Evolutionary conservation across 208 protist species (phyloP), one percentile per base, ranked within the genome.

Genomic region (Sergeia podlipaevii): DNA sequence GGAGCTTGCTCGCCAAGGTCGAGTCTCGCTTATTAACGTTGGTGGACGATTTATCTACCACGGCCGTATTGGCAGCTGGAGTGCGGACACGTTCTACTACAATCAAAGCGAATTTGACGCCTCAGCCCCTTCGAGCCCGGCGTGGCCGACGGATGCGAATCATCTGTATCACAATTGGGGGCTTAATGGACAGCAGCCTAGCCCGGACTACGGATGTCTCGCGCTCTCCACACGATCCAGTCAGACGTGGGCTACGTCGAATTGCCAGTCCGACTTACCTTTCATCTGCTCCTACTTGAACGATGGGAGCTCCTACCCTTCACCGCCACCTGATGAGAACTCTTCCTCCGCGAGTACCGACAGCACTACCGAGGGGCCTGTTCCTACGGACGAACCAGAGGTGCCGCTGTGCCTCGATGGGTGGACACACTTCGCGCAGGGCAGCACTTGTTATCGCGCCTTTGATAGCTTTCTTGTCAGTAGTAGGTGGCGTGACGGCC

Each of bases 281-380:
- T 91, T 80, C 48, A 47, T 91, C 3, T 86, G 82, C 61, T 62
- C 74, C 0, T 89, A 85, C 66, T 32, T 76, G 21, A 89, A 89
- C 59, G 80, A 89, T 61, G 80, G 80, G 37, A 71, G 67, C 17
- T 52, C 54, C 17, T 74, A 60, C 18, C 36, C 61, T 17, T 26
- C 47, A 5, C 23, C n/a, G 5, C n/a, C 18, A 17, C 33, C 26
- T 2, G 27, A 39, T 7, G 43, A 29, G 17, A 61, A 33, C 15
- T 46, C 15, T 15, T 45, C 52, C 6, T 15, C 21, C n/a, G 37
- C 63, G 10, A 63, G 69, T 8, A 75, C 64, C n/a, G 50, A 60
- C 20, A 61, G 49, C 15, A 56, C 46, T 1, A 71, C 63, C 4
- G 23, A 33, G 2, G 36, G 20, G 20, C 41, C 65, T 5, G 21